Evolutionary conservation across 2,329 filamentous ascomycete genomes (phyloP).

Genomic region (Alternaria gansuensis): DNA sequence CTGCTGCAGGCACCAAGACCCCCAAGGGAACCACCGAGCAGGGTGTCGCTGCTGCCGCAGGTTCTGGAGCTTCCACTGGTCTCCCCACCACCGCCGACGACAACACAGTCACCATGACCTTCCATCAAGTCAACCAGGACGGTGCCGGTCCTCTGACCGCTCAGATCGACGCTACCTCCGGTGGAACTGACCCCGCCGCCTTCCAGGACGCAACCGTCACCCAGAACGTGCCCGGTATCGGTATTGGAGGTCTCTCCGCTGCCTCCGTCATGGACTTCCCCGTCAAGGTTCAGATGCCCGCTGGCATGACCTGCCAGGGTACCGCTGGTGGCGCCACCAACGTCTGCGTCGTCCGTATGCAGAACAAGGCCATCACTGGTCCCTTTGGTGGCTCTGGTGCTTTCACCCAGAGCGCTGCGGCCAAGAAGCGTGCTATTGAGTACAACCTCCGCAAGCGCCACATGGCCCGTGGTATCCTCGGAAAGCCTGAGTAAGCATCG

Average conservation of each 20-base stretch:
- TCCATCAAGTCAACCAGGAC: slow-evolving; percentile 76
- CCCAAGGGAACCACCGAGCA: slow-evolving; percentile 59
- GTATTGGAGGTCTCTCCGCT: slow-evolving; percentile 65
- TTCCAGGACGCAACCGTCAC: slow-evolving; percentile 68
- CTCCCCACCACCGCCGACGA: slow-evolving; percentile 69
- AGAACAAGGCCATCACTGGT: slow-evolving; percentile 69
- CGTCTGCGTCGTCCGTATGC: slow-evolving; percentile 71
- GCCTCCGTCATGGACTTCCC: slow-evolving; percentile 71
- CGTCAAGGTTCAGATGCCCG: slow-evolving; percentile 71
- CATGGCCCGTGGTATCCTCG: slow-evolving; percentile 48
- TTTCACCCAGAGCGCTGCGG: slow-evolving; percentile 68
- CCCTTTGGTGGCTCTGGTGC: slow-evolving; percentile 73
- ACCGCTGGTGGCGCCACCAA: slow-evolving; percentile 66
- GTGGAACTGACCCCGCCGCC: slow-evolving; percentile 67
- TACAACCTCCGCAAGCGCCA: slow-evolving; percentile 57
- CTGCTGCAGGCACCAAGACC: slow-evolving; percentile 58
- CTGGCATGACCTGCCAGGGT: slow-evolving; percentile 72
- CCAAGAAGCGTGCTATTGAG: slow-evolving; percentile 69
- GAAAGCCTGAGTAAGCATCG: slow-evolving; percentile 36
- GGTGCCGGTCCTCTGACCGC: slow-evolving; percentile 71
- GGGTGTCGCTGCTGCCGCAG: slow-evolving; percentile 64
- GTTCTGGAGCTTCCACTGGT: slow-evolving; percentile 63
- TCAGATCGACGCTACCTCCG: slow-evolving; percentile 69
- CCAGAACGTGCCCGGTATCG: slow-evolving; percentile 68
- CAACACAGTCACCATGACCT: slow-evolving; percentile 70